Percentiles rank a stretch among this genome's conserved stretches.
Evolutionary conservation across 2,329 filamentous ascomycete genomes (phyloP).

Genomic region (Penicillium sp.): DNA sequence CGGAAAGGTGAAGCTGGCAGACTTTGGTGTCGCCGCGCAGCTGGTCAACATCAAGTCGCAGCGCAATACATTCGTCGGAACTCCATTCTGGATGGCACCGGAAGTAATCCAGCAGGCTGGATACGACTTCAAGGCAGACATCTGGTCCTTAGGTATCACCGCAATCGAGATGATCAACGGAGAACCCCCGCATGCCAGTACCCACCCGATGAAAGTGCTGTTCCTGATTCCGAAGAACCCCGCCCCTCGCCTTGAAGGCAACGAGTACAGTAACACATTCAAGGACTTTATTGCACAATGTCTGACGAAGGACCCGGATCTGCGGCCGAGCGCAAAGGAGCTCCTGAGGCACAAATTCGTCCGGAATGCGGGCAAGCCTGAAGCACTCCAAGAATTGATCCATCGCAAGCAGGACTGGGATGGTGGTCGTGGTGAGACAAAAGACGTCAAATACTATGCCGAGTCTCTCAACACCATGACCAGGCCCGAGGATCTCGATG

Average conservation of each 20-base stretch:
- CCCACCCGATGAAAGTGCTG: conserved; percentile 90
- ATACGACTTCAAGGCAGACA: conserved; percentile 85
- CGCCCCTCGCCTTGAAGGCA: conserved; percentile 78
- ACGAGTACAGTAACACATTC: conserved; percentile 79
- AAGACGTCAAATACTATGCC: conserved; percentile 82
- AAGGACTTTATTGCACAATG: conserved; percentile 91
- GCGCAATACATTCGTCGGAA: conserved; percentile 95
- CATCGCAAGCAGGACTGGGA: conserved; percentile 78
- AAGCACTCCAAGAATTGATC: conserved; percentile 82
- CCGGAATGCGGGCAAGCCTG: conserved; percentile 78
- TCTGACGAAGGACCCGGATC: conserved; percentile 86
- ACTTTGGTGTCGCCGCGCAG: conserved; percentile 96
- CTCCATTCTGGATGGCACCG: conserved; percentile 95
- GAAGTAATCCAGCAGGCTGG: conserved; percentile 87
- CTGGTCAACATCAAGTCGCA: conserved; percentile 97
- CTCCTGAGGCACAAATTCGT: conserved; percentile 87
- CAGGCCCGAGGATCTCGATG: conserved; percentile 60
- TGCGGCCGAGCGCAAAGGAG: conserved; percentile 78
- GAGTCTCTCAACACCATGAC: conserved; percentile 75
- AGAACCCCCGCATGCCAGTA: conserved; percentile 80
- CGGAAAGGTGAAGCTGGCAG: conserved; percentile 91
- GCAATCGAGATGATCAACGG: conserved; percentile 86
- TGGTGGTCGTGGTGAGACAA: conserved; percentile 65
- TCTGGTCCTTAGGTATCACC: conserved; percentile 90
- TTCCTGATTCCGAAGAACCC: conserved; percentile 88